Evolutionary conservation across 2,329 filamentous ascomycete genomes (phyloP).

Genomic region (Ophidiomyces ophidiicola): DNA sequence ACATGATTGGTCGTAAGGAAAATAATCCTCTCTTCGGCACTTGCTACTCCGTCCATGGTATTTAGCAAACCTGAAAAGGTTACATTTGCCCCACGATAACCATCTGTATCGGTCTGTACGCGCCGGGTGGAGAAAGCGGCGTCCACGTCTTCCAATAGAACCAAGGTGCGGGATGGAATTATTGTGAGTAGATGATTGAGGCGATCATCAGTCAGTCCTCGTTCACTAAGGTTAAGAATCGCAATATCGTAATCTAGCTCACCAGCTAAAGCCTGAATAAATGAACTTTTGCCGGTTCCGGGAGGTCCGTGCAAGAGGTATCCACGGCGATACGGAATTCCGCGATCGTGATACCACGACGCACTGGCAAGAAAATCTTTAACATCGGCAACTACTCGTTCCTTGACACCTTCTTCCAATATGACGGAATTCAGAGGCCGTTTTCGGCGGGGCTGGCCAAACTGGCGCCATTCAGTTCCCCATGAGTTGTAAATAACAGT

Average conservation of each 20-base stretch:
- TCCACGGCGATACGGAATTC: conserved; percentile 80
- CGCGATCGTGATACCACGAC: conserved; percentile 87
- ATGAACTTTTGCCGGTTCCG: conserved; percentile 86
- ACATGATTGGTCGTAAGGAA: conserved; percentile 94
- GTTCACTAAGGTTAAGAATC: conserved; percentile 80
- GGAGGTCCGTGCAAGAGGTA: conserved; percentile 84
- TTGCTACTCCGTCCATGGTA: conserved; percentile 80
- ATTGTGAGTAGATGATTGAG: conserved; percentile 77
- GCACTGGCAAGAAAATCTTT: conserved; percentile 66
- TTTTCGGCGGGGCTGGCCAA: conserved; percentile 76
- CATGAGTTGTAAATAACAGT: conserved; percentile 81
- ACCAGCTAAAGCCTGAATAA: conserved; percentile 91
- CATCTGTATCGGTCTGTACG: conserved; percentile 58
- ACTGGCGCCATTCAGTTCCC: conserved; percentile 70
- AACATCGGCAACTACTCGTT: conserved; percentile 67
- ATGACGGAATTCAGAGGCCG: conserved; percentile 80
- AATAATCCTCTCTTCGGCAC: conserved; percentile 82
- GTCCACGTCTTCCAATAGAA: conserved; percentile 81
- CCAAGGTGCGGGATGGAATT: conserved; percentile 66
- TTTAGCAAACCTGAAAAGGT: conserved; percentile 88
- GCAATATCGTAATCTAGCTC: conserved; percentile 85
- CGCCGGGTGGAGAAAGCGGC: conserved; percentile 77
- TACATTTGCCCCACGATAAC: conserved; percentile 75
- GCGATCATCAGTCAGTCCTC: conserved; percentile 79
- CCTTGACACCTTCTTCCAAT: conserved; percentile 70